Base-by-base conservation (phyloP, 257 asterid genomes). In the Solanum chmielewskii region DNA sequence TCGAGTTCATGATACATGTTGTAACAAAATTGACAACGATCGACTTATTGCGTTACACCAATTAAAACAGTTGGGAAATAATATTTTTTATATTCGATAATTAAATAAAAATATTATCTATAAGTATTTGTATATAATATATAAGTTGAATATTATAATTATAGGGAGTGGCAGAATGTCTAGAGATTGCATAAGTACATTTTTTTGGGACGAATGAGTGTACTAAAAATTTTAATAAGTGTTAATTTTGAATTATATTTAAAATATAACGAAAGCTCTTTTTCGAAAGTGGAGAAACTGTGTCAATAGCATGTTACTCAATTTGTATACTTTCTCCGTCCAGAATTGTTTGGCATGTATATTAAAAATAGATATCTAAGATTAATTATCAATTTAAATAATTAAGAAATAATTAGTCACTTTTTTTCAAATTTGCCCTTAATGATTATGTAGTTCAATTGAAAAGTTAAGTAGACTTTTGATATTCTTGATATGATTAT, bases 21-120 rank as follows among this genome's bases (percentile, higher is more conserved):
- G 47, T 39, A 56, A 60, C 62, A n/a, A 83, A 35, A 44, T 83
- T 83, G 84, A 77, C 88, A 87, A 84, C 82, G 75, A 83, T 84
- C 41, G 49, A 23, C 59, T 25, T 20, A 4, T 42, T 25, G 66
- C 8, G 37, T n/a, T 45, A 80, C 42, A 14, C 33, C 6, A 80
- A 62, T 45, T 47, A 8, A 78, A 45, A 76, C 1, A 12, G 16
- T 4, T 4, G 4, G 4, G 6, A 71, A 29, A 41, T 2, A 8
- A 52, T 52, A 52, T 56, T 56, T 52, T 18, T 0, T 20, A 27
- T 68, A 7, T 3, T 29, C 7, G 1, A 29, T 15, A 29, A 15
- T 1, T 69, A 29, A 3, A 69, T 27, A 29, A 69, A 5, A 6
- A 69, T 29, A 29, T 27, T 68, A 76, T 41, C n/a, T 6, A 52